phyloP scores from a whole-genome alignment of 1,284 basidiomycete genomes.

The Vanrija humicola region DNA sequence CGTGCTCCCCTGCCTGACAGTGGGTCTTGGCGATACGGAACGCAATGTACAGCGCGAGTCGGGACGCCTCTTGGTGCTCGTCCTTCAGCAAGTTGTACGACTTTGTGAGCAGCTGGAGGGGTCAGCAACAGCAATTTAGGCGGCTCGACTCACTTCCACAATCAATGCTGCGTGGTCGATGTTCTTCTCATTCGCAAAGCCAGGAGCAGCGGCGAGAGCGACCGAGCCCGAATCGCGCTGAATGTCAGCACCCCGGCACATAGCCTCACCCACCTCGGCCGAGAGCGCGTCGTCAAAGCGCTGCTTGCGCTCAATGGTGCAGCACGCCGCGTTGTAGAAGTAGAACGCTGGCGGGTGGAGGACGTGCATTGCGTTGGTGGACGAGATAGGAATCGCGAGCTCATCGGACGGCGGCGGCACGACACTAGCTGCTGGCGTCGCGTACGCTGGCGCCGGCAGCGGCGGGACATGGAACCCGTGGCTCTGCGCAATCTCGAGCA shows the following conservation, averaged over 20 bases:
- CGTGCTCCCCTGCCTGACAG: conserved; percentile 57
- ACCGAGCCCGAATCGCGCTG: conserved; percentile 24
- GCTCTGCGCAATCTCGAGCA: conserved; percentile 73
- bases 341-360: conserved; percentile 87
- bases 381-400: conserved; percentile 41
- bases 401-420: conserved; percentile 30
- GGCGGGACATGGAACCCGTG: conserved; percentile 50
- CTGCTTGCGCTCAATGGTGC: conserved; percentile 68
- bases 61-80: conserved; percentile 53
- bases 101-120: conserved; percentile 71
- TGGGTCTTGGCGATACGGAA: conserved; percentile 84
- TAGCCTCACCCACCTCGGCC: conserved; percentile 47
- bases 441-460: conserved; percentile 5
- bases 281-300: conserved; percentile 62
- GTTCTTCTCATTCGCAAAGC: conserved; percentile 77
- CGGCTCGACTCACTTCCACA: conserved; percentile 49
- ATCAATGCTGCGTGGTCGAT: conserved; percentile 77
- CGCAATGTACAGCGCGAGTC: conserved; percentile 78
- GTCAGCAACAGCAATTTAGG: no score
- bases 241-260: no score
- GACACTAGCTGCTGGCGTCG: conserved; percentile 29
- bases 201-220: conserved; percentile 43
- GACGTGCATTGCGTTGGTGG: conserved; percentile 51
- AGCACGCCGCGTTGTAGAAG: conserved; percentile 79
- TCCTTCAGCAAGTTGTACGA: conserved; percentile 85